These are phyloP conservation scores for Dittrichia graveolens DNA, from an alignment of 129 eudicot species.

Conservation along the genomic window DNA sequence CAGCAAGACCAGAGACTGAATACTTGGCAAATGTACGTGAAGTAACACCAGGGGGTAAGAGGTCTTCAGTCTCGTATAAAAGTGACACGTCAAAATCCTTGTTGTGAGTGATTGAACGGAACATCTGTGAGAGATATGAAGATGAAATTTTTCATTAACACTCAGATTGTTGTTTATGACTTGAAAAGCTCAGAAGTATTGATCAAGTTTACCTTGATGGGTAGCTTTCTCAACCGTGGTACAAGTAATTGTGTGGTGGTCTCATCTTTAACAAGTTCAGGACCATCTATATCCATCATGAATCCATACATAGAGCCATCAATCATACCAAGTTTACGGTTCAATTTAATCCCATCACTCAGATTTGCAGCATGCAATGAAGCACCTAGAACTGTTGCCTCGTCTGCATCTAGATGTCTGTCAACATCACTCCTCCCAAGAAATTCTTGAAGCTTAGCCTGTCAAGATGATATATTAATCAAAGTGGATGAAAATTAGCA, in stretches of 20 bases:
- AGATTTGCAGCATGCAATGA: slow-evolving; percentile 95
- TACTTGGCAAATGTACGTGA: slow-evolving; percentile 77
- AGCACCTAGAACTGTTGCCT: slow-evolving; percentile 96
- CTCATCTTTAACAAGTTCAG: slow-evolving; percentile 86
- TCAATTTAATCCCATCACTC: slow-evolving; percentile 97
- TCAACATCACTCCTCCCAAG: slow-evolving; percentile 90
- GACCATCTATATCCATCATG: slow-evolving; percentile 75
- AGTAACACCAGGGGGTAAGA: slow-evolving; percentile 79
- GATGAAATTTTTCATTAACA: slow-evolving; percentile 11
- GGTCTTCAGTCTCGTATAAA: slow-evolving; percentile 70
- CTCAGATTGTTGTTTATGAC: neutral
- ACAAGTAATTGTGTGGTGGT: slow-evolving; percentile 77
- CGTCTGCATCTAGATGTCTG: slow-evolving; percentile 95
- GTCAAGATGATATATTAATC: slow-evolving; percentile 31
- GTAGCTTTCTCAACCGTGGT: slow-evolving; percentile 84
- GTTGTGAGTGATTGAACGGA: slow-evolving; percentile 73
- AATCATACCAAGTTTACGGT: slow-evolving; percentile 95
- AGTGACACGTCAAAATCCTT: slow-evolving; percentile 94
- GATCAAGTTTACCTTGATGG: slow-evolving; percentile 70
- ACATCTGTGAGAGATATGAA: slow-evolving; percentile 59
- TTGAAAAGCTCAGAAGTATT: neutral
- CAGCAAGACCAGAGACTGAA: slow-evolving; percentile 82
- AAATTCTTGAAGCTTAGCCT: slow-evolving; percentile 97
- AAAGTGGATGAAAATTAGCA: neutral
- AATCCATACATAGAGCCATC: slow-evolving; percentile 94